Percentiles rank a stretch among this genome's conserved stretches.
phyloP scores from a whole-genome alignment of 2,329 filamentous ascomycete species.

The Chaetothyriales sp. region DNA sequence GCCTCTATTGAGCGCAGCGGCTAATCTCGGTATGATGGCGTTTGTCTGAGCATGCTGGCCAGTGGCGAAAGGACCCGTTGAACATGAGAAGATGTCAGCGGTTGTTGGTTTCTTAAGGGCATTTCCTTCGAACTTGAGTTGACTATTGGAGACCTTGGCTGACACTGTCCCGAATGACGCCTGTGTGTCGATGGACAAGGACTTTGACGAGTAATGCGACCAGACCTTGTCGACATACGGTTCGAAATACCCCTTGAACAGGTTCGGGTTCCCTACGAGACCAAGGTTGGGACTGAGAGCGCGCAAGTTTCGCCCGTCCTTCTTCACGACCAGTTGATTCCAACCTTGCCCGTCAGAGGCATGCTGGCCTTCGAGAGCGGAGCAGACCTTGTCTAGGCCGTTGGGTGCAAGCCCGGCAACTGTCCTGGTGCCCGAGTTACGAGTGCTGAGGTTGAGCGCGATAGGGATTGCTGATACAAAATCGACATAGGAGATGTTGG shows the following conservation, averaged over 20 bases:
- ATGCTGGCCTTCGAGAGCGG: constrained; percentile 42
- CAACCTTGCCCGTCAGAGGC: constrained; percentile 44
- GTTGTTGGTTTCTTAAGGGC: constrained; percentile 45
- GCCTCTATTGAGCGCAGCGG: constrained; percentile 61
- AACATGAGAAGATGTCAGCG: constrained; percentile 54
- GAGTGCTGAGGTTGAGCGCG: constrained; percentile 37
- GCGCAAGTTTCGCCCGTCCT: constrained; percentile 28
- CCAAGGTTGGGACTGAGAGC: constrained; percentile 32
- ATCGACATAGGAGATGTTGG: constrained; percentile 62
- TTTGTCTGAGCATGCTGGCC: constrained; percentile 35
- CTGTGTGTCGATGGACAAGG: constrained; percentile 52
- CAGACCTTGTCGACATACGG: constrained; percentile 41
- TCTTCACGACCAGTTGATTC: constrained; percentile 44
- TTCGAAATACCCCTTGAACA: constrained; percentile 40
- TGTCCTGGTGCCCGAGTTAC: constrained; percentile 32
- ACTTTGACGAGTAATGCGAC: constrained; percentile 30
- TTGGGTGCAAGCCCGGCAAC: constrained; percentile 46
- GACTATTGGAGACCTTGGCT: constrained; percentile 33
- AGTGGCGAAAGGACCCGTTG: constrained; percentile 45
- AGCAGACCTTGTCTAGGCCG: constrained; percentile 44
- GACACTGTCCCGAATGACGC: constrained; percentile 40
- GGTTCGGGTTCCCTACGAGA: constrained; percentile 28
- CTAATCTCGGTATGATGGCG: constrained; percentile 58
- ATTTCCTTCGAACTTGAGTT: constrained; percentile 32
- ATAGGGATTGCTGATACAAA: constrained; percentile 55